Conservation (phyloP, 2,329 filamentous ascomycete genomes). For the Fusarium heterosporum region DNA sequence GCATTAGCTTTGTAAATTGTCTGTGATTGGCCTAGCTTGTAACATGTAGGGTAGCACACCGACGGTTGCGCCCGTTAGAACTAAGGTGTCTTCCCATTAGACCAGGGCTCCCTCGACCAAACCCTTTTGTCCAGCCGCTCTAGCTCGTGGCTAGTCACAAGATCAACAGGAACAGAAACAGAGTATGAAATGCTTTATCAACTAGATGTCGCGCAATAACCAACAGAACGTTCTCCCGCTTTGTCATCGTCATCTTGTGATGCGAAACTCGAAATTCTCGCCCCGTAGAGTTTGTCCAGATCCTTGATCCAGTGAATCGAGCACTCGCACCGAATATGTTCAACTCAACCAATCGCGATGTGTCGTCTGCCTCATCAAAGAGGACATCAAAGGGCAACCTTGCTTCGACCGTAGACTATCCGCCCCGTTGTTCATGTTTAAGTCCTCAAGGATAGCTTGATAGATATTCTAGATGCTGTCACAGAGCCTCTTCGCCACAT, state of each 20-base stretch:
- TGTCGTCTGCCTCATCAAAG: too few species aligned
- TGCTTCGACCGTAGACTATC: too few species aligned
- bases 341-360: constrained; percentile 47
- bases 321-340: constrained; percentile 55
- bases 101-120: not conserved
- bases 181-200: not conserved
- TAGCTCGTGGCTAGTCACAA: constrained; percentile 18
- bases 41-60: not conserved
- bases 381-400: too few species aligned
- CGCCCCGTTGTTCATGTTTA: too few species aligned
- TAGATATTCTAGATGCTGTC: too few species aligned
- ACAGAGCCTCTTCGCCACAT: too few species aligned
- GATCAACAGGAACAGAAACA: constrained; percentile 16
- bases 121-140: constrained; percentile 1
- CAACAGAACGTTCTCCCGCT: too few species aligned
- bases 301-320: constrained; percentile 58
- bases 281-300: constrained; percentile 13
- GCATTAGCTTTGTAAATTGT: not conserved
- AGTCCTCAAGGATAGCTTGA: too few species aligned
- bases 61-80: constrained; percentile 15
- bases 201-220: not conserved
- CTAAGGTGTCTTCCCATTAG: not conserved
- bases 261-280: constrained; percentile 18
- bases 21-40: not conserved
- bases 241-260: constrained; percentile 7